These are phyloP conservation scores for Ophiocordyceps camponoti-leonardi DNA, from an alignment of 2,329 filamentous ascomycete genomes.

Conservation along the genomic window DNA sequence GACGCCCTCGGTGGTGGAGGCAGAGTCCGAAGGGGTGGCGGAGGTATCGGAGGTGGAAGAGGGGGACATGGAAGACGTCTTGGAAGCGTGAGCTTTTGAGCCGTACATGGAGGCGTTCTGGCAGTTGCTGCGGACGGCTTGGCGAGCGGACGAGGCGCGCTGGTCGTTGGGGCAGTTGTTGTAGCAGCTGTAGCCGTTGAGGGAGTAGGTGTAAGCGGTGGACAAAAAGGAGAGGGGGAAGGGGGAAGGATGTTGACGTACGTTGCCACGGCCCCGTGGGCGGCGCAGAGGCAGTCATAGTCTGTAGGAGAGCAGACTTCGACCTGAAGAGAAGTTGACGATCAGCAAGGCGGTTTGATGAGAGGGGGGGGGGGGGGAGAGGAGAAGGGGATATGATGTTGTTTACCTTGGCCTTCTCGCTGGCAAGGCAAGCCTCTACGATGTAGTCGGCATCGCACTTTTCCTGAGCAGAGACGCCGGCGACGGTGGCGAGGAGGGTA, in stretches of 20 bases:
- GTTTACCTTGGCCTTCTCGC: slow-evolving; percentile 22
- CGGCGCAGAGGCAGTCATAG: slow-evolving; percentile 28
- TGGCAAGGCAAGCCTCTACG: slow-evolving; percentile 24
- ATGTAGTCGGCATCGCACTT: slow-evolving; percentile 28
- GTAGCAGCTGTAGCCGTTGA: slow-evolving; percentile 31
- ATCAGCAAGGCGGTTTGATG: not conserved
- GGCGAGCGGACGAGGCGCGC: slow-evolving; percentile 14
- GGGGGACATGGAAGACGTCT: slow-evolving; percentile 7
- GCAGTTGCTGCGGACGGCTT: slow-evolving; percentile 27
- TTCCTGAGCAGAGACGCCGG: slow-evolving; percentile 16
- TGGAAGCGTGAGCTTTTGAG: slow-evolving; percentile 12
- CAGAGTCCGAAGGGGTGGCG: slow-evolving; percentile 6
- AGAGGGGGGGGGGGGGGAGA: no score
- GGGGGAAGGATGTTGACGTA: slow-evolving; percentile 11
- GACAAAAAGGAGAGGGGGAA: not conserved
- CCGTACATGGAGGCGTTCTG: slow-evolving; percentile 25
- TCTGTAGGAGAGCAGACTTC: slow-evolving; percentile 20
- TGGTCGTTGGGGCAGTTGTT: slow-evolving; percentile 37
- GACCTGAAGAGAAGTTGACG: slow-evolving; percentile 9
- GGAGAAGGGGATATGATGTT: not conserved
- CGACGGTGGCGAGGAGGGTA: slow-evolving; percentile 17
- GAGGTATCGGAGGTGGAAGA: slow-evolving; percentile 8
- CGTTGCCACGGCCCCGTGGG: slow-evolving; percentile 27
- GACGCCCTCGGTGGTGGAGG: slow-evolving; percentile 5
- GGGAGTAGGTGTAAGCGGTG: not conserved